phyloP scores from a whole-genome alignment of 768 basidiomycete genomes.

The Russula foetens region DNA sequence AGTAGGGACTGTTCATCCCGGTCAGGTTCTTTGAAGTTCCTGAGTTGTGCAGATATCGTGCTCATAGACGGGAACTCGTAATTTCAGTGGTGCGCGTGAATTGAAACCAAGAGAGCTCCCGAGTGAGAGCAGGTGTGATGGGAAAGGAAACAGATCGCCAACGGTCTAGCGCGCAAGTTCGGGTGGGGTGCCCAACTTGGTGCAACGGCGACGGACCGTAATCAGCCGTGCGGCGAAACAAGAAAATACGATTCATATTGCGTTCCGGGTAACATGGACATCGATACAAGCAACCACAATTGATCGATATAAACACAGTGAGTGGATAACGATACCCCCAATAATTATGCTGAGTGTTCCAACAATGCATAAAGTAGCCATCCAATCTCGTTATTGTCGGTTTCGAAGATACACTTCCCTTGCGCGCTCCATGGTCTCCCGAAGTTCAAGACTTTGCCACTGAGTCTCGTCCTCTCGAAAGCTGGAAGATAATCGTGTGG shows the following conservation, averaged over 20 bases:
- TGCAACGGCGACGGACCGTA: no score
- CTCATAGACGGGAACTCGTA: conserved; percentile 40
- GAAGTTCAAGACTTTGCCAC: conserved; percentile 59
- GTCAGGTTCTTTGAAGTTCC: conserved; percentile 87
- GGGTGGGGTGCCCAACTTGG: no score
- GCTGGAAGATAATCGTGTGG: conserved; percentile 18
- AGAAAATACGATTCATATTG: no score
- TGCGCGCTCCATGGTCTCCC: conserved; percentile 65
- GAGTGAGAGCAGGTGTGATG: background rate
- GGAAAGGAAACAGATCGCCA: background rate
- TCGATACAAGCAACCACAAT: background rate
- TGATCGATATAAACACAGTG: conserved; percentile 5
- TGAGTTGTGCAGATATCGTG: conserved; percentile 79
- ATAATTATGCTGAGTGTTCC: background rate
- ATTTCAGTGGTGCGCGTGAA: background rate
- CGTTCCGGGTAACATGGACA: no score
- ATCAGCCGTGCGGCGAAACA: no score
- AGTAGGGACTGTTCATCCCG: conserved; percentile 79
- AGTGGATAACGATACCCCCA: background rate
- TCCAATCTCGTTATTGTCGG: conserved; percentile 6
- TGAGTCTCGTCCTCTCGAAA: conserved; percentile 38
- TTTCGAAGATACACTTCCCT: conserved; percentile 32
- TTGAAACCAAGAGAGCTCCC: background rate
- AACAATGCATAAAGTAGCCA: background rate
- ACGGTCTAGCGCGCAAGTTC: background rate